These are phyloP conservation scores for Metarhizium guizhouense DNA, from an alignment of 2,329 filamentous ascomycete species.

Conservation along the genomic window DNA sequence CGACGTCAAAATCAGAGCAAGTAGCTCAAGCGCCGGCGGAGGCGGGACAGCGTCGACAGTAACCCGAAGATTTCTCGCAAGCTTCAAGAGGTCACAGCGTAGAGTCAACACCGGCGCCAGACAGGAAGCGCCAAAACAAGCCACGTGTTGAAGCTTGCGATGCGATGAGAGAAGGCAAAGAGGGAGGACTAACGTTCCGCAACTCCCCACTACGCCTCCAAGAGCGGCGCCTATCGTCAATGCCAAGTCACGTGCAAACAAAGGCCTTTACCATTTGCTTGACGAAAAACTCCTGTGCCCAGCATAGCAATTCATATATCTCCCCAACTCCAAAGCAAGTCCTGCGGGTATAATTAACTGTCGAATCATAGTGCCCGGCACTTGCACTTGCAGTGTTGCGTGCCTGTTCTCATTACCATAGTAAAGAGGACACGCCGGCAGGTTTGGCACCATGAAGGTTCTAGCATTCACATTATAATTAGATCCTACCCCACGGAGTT, in stretches of 20 bases:
- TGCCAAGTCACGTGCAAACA: neutral
- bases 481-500: too few species aligned
- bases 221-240: neutral
- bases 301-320: too few species aligned
- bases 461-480: too few species aligned
- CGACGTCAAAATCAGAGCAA: slow-evolving; percentile 10
- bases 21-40: neutral
- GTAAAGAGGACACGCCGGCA: too few species aligned
- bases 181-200: slow-evolving; percentile 14
- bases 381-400: too few species aligned
- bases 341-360: too few species aligned
- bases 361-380: too few species aligned
- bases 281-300: too few species aligned
- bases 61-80: neutral
- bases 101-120: slow-evolving; percentile 7
- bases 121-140: slow-evolving; percentile 14
- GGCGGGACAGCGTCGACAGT: neutral
- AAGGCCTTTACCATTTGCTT: too few species aligned
- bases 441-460: too few species aligned
- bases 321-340: too few species aligned
- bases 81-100: neutral
- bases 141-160: slow-evolving; percentile 17
- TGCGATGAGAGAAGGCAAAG: slow-evolving; percentile 15
- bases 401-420: too few species aligned
- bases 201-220: slow-evolving; percentile 8